Conservation (phyloP, 148 eudicot species). For the Beta vulgaris region DNA sequence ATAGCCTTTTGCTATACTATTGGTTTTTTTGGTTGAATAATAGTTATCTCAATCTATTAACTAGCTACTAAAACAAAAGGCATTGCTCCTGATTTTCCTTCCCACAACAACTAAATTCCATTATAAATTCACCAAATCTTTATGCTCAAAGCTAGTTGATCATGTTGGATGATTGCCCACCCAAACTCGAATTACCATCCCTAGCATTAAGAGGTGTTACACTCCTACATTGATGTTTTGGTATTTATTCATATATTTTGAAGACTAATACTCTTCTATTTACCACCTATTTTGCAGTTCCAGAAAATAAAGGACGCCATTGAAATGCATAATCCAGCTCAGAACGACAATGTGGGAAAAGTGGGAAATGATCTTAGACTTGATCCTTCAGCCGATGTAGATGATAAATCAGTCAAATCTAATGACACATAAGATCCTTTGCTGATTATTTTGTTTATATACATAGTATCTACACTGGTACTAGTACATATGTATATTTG, state of each 20-base stretch:
- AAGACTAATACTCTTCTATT: background rate
- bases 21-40: too few relatives aligned
- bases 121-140: too few relatives aligned
- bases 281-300: constrained; percentile 43
- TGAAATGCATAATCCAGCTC: constrained; percentile 56
- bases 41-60: too few relatives aligned
- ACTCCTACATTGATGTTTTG: background rate
- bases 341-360: constrained; percentile 46
- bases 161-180: too few relatives aligned
- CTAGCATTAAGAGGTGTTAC: too few relatives aligned
- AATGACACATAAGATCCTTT: constrained; percentile 13
- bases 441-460: constrained; percentile 15
- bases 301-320: constrained; percentile 93
- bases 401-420: constrained; percentile 13
- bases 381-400: constrained; percentile 12
- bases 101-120: too few relatives aligned
- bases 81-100: too few relatives aligned
- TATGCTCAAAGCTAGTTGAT: too few relatives aligned
- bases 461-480: background rate
- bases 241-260: background rate
- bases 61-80: too few relatives aligned
- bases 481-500: constrained; percentile 19
- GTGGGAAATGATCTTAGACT: constrained; percentile 10
- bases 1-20: too few relatives aligned
- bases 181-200: too few relatives aligned